Conservation (phyloP, 2,329 filamentous ascomycete species). For the Ceratocystis harringtonii region DNA sequence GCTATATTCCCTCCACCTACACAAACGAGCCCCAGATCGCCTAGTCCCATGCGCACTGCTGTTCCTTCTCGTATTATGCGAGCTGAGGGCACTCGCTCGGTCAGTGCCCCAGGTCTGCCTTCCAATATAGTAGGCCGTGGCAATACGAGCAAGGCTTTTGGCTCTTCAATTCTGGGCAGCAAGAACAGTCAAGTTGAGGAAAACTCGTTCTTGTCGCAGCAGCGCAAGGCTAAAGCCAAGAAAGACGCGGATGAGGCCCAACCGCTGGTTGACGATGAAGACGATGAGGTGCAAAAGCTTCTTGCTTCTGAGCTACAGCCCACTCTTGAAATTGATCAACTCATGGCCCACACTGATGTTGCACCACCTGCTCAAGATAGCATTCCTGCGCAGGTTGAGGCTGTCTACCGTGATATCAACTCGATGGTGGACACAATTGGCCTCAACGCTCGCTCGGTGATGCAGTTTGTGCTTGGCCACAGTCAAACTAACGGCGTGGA, state of each 20-base stretch:
- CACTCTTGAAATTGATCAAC: conserved; percentile 49
- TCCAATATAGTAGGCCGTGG: background rate
- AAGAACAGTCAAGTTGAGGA: conserved; percentile 28
- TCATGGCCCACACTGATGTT: conserved; percentile 47
- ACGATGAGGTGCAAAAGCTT: conserved; percentile 49
- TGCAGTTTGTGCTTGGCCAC: conserved; percentile 53
- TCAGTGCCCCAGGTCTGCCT: conserved; percentile 35
- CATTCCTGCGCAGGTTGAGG: conserved; percentile 47
- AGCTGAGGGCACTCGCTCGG: conserved; percentile 38
- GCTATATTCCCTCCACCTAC: conserved; percentile 33
- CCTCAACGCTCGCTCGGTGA: conserved; percentile 59
- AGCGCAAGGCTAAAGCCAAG: conserved; percentile 37
- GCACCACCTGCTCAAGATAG: conserved; percentile 39
- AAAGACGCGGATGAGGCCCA: conserved; percentile 43
- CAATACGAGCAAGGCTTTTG: background rate
- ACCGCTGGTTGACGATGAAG: conserved; percentile 51
- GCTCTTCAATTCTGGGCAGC: conserved; percentile 16
- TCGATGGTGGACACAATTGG: conserved; percentile 91
- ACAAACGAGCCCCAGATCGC: conserved; percentile 49
- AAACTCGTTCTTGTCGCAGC: conserved; percentile 36
- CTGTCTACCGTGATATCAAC: conserved; percentile 66
- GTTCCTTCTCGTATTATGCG: conserved; percentile 36
- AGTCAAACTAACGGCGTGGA: conserved; percentile 33
- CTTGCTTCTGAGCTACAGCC: conserved; percentile 46
- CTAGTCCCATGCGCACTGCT: conserved; percentile 51